A percentile compares a stretch with the other conserved stretches of the same genome.
Conservation (phyloP, 495 filamentous ascomycete genomes). For the Daldinia caldariorum region DNA sequence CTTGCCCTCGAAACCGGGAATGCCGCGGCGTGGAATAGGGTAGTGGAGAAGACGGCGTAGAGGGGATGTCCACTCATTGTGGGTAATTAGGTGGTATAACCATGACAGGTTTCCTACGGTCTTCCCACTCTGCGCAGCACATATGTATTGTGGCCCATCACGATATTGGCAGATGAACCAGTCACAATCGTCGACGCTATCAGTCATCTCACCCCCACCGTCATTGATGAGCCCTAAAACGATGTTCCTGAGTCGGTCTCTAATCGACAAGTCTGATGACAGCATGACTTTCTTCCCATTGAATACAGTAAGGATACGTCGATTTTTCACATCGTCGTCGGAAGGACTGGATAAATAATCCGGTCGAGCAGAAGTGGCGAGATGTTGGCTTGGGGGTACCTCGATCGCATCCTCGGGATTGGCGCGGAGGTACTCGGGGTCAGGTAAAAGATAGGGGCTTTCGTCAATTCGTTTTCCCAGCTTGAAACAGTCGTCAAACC, state of each 20-base stretch:
- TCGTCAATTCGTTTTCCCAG: conserved; percentile 90
- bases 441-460: conserved; percentile 83
- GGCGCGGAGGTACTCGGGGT: conserved; percentile 78
- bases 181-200: conserved; percentile 74
- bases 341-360: conserved; percentile 58
- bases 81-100: conserved; percentile 90
- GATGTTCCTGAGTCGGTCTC: conserved; percentile 68
- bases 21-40: conserved; percentile 74
- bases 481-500: conserved; percentile 96
- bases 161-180: conserved; percentile 89
- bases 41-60: conserved; percentile 86
- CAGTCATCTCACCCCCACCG: conserved; percentile 74
- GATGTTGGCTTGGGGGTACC: conserved; percentile 63
- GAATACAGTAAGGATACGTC: conserved; percentile 67
- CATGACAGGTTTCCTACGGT: conserved; percentile 92
- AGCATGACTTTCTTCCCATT: conserved; percentile 72
- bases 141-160: conserved; percentile 79
- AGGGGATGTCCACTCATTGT: conserved; percentile 87
- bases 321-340: conserved; percentile 46
- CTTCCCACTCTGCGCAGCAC: conserved; percentile 76
- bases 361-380: conserved; percentile 78
- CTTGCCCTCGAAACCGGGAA: conserved; percentile 80
- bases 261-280: conserved; percentile 75
- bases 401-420: conserved; percentile 64
- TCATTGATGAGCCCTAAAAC: conserved; percentile 73